Conservation (phyloP, 768 basidiomycete genomes). For the Clavaria fumosa region DNA sequence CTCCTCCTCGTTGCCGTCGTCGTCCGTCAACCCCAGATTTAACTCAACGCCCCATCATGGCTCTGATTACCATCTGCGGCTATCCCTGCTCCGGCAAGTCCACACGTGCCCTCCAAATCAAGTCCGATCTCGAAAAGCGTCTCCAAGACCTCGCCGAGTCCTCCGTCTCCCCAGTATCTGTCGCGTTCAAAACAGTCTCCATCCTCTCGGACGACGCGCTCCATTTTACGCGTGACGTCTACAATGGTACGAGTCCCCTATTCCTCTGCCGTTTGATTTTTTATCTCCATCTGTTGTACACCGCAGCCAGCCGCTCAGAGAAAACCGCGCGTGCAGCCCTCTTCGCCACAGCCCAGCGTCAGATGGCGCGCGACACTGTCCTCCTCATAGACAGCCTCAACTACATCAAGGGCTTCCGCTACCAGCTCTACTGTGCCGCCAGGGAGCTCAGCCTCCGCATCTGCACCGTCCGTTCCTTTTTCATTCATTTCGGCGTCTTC, state of each 20-base stretch:
- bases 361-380: constrained; percentile 55
- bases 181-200: constrained; percentile 32
- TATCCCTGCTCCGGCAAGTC: constrained; percentile 85
- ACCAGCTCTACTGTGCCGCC: constrained; percentile 95
- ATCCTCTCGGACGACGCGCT: constrained; percentile 65
- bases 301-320: constrained; percentile 60
- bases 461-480: constrained; percentile 69
- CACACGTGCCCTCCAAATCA: constrained; percentile 50
- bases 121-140: constrained; percentile 34
- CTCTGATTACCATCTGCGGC: constrained; percentile 81
- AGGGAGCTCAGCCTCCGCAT: constrained; percentile 73
- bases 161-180: constrained; percentile 33
- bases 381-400: constrained; percentile 86
- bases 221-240: constrained; percentile 45
- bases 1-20: no score
- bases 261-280: not conserved
- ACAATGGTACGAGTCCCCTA: constrained; percentile 41
- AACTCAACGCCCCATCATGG: constrained; percentile 62
- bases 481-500: no score
- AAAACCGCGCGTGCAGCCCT: constrained; percentile 78
- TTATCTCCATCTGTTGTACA: no score
- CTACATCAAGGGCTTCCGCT: constrained; percentile 97
- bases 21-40: no score
- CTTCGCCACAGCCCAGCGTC: constrained; percentile 70
- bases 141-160: no score